A percentile compares a stretch with the other conserved stretches of the same genome.
Conservation (phyloP, 371 early-diverging fungal species). For the Rhizopus sp. region DNA sequence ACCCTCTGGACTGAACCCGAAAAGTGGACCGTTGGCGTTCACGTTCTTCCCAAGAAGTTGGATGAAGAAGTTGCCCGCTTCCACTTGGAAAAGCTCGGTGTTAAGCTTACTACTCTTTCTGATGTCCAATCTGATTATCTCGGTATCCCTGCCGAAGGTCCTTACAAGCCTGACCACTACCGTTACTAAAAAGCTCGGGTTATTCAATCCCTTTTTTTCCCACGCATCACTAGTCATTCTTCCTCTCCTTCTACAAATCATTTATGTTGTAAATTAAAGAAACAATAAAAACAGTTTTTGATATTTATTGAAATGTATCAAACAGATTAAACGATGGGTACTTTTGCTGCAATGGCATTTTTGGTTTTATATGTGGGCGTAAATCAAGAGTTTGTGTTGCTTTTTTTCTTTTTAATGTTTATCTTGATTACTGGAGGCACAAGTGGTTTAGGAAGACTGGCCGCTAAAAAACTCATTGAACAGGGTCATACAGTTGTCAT, state of each 20-base stretch:
- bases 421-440: conserved; percentile 48
- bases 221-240: not conserved
- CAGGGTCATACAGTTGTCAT: conserved; percentile 39
- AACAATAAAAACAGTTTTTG: no score
- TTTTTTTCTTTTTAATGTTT: not conserved
- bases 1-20: conserved; percentile 94
- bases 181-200: conserved; percentile 64
- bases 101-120: conserved; percentile 83
- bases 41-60: conserved; percentile 98
- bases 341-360: no score
- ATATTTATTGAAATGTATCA: no score
- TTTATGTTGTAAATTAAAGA: no score
- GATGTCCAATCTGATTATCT: conserved; percentile 87
- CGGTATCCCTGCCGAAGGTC: conserved; percentile 82
- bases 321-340: no score
- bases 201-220: conserved; percentile 9
- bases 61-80: conserved; percentile 99
- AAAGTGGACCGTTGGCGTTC: conserved; percentile 94
- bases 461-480: conserved; percentile 31
- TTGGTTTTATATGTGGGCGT: no score
- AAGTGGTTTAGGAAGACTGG: conserved; percentile 32
- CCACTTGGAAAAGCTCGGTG: conserved; percentile 95
- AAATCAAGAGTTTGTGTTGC: no score
- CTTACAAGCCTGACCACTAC: conserved; percentile 96
- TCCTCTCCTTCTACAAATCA: conserved; percentile 2